Evolutionary conservation across 495 filamentous ascomycete species (phyloP).

Genomic region (Podospora fimiseda): DNA sequence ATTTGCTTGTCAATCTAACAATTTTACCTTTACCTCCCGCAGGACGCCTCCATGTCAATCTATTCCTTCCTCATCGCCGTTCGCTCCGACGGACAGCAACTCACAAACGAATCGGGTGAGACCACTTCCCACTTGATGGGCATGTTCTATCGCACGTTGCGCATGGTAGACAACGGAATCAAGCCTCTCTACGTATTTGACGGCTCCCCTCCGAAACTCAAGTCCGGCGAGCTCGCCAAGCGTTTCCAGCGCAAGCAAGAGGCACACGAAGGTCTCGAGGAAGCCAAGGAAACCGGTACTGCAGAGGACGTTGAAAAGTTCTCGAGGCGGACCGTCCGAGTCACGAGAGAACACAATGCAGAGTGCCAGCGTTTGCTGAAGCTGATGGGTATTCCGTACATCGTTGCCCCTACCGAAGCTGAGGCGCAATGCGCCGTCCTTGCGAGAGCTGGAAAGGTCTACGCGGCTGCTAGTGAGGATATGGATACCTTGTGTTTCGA

Average conservation of each 20-base stretch:
- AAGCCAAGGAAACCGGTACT: conserved; percentile 95
- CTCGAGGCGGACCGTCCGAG: conserved; percentile 84
- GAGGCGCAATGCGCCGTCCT: conserved; percentile 94
- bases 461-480: conserved; percentile 92
- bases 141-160: conserved; percentile 97
- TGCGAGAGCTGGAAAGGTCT: conserved; percentile 89
- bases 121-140: conserved; percentile 98
- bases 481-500: conserved; percentile 99
- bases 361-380: conserved; percentile 87
- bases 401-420: conserved; percentile 91
- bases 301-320: conserved; percentile 98
- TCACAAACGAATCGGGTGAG: conserved; percentile 87
- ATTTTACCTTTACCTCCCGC: not conserved
- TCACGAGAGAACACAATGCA: conserved; percentile 92
- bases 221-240: conserved; percentile 91
- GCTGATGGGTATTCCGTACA: conserved; percentile 93
- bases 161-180: conserved; percentile 97
- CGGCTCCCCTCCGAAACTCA: conserved; percentile 91
- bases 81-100: conserved; percentile 89
- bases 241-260: conserved; percentile 86
- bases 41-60: conserved; percentile 76
- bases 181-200: conserved; percentile 98
- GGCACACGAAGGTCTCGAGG: conserved; percentile 79
- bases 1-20: too few species aligned
- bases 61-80: conserved; percentile 98